phyloP scores from a whole-genome alignment of 108 stramenopile species.

The Cyclostephanos tholiformis region DNA sequence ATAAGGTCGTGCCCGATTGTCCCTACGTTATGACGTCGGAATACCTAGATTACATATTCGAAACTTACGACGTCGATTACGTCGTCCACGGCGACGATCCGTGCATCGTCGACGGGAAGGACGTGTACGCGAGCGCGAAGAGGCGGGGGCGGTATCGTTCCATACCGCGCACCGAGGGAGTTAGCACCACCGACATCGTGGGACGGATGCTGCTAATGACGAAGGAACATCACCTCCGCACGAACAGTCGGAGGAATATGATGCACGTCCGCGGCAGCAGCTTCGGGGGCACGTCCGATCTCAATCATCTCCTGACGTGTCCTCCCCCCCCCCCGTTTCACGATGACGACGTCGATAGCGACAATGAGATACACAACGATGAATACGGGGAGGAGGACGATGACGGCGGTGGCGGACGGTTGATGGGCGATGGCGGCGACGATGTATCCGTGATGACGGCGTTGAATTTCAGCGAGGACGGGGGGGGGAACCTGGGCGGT shows the following conservation, averaged over 20 bases:
- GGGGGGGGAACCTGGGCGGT: slow-evolving; percentile 10
- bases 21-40: slow-evolving; percentile 97
- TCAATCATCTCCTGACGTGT: no score
- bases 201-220: slow-evolving; percentile 97
- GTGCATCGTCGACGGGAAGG: slow-evolving; percentile 94
- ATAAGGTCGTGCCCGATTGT: slow-evolving; percentile 94
- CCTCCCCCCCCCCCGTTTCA: not conserved
- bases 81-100: slow-evolving; percentile 99
- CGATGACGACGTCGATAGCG: slow-evolving; percentile 34
- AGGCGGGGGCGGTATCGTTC: slow-evolving; percentile 73
- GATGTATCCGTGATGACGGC: slow-evolving; percentile 31
- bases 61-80: slow-evolving; percentile 90
- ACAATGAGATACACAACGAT: slow-evolving; percentile 43
- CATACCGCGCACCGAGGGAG: slow-evolving; percentile 99
- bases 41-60: slow-evolving; percentile 91
- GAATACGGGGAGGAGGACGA: not conserved
- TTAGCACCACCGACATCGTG: slow-evolving; percentile 98
- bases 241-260: not conserved
- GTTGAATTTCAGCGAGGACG: no score
- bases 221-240: slow-evolving; percentile 83
- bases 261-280: slow-evolving; percentile 15
- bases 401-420: not conserved
- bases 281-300: slow-evolving; percentile 31
- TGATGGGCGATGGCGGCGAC: slow-evolving; percentile 7
- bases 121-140: slow-evolving; percentile 89